Evolutionary conservation across 257 asterid genomes (phyloP).

Genomic region (Mitragyna speciosa): DNA sequence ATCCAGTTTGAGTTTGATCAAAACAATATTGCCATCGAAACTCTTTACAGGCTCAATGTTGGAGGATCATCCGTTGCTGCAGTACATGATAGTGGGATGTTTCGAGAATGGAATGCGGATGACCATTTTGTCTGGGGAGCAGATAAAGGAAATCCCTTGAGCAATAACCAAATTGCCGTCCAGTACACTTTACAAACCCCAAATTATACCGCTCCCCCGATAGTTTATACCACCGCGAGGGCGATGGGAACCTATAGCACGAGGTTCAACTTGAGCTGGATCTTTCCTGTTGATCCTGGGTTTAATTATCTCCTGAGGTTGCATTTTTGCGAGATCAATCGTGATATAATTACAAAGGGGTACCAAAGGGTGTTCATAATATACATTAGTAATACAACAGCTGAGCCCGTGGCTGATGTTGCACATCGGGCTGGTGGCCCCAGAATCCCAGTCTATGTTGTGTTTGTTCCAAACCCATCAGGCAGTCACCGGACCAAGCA

Average conservation of each 20-base stretch:
- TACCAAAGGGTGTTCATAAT: constrained; percentile 30
- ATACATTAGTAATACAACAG: constrained; percentile 26
- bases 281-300: constrained; percentile 49
- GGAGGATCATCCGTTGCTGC: constrained; percentile 21
- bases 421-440: constrained; percentile 18
- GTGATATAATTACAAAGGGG: background rate
- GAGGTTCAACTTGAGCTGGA: constrained; percentile 36
- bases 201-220: constrained; percentile 44
- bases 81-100: constrained; percentile 50
- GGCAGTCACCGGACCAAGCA: too few relatives aligned
- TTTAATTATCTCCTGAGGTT: constrained; percentile 44
- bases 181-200: constrained; percentile 27
- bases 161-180: background rate
- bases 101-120: constrained; percentile 44
- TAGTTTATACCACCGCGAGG: constrained; percentile 41
- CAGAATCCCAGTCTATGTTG: constrained; percentile 37
- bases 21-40: constrained; percentile 39
- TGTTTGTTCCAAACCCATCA: constrained; percentile 9
- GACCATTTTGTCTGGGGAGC: background rate
- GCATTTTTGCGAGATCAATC: constrained; percentile 51
- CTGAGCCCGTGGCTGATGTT: constrained; percentile 25
- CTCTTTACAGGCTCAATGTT: constrained; percentile 48
- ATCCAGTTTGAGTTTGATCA: background rate
- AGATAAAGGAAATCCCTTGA: background rate
- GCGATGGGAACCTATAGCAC: background rate